Conservation (phyloP, 225 moss, liverwort and hornwort genomes). For the Marchantia polymorpha region DNA sequence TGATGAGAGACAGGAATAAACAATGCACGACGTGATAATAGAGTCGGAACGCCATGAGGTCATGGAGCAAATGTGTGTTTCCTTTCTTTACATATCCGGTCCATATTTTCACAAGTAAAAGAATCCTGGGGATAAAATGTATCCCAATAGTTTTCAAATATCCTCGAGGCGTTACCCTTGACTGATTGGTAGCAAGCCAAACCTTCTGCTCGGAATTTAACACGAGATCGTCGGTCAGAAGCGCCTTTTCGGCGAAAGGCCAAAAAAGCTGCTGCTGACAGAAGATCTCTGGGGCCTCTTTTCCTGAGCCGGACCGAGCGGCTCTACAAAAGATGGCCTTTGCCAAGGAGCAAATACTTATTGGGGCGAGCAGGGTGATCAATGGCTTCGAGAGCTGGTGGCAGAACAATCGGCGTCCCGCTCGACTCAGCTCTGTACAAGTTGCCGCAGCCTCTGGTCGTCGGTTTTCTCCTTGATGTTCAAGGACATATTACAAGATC, state of each 20-base stretch:
- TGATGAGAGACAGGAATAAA: too few relatives aligned
- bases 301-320: background rate
- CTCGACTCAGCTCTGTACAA: conserved; percentile 11
- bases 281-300: background rate
- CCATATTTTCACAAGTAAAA: conserved; percentile 16
- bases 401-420: conserved; percentile 13
- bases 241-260: background rate
- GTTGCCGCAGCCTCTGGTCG: background rate
- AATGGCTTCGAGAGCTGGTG: conserved; percentile 11
- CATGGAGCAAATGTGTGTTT: conserved; percentile 10
- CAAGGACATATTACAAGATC: conserved; percentile 5
- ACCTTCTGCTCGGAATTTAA: background rate
- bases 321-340: conserved; percentile 1
- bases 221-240: background rate
- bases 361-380: conserved; percentile 3
- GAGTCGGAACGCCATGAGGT: background rate
- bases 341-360: background rate
- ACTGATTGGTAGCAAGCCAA: conserved; percentile 7
- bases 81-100: background rate
- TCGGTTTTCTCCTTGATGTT: background rate
- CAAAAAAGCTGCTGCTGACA: conserved; percentile 2
- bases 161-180: background rate
- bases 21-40: too few relatives aligned
- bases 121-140: background rate
- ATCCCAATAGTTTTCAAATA: conserved; percentile 2